Conservation (phyloP, 2,329 filamentous ascomycete species). For the Verticillium nonalfalfae region DNA sequence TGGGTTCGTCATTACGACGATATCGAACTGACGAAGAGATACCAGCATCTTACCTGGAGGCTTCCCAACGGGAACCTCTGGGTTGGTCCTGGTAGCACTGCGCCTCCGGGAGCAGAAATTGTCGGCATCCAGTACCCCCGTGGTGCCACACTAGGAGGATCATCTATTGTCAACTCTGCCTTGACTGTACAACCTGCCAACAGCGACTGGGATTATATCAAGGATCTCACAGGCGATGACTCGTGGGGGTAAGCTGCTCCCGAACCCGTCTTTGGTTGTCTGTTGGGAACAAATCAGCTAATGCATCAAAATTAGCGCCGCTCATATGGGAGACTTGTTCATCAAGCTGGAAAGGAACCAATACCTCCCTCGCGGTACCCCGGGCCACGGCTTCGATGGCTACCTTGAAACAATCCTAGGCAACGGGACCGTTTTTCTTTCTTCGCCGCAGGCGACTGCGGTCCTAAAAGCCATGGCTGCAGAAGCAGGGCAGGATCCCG, state of each 20-base stretch:
- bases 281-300: not conserved
- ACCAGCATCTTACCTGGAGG: slow-evolving; percentile 1
- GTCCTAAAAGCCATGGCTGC: slow-evolving; percentile 6
- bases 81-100: slow-evolving; percentile 14
- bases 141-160: slow-evolving; percentile 28
- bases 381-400: slow-evolving; percentile 35
- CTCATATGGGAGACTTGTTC: slow-evolving; percentile 34
- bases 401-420: slow-evolving; percentile 19
- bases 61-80: not conserved
- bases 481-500: slow-evolving; percentile 11
- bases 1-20: slow-evolving; percentile 1
- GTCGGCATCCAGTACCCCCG: slow-evolving; percentile 33
- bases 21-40: not conserved
- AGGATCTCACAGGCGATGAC: slow-evolving; percentile 49
- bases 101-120: slow-evolving; percentile 28
- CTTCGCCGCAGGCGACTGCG: slow-evolving; percentile 10
- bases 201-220: slow-evolving; percentile 38
- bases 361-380: slow-evolving; percentile 27
- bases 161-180: slow-evolving; percentile 24
- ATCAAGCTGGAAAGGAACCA: slow-evolving; percentile 32
- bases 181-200: slow-evolving; percentile 21
- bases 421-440: not conserved
- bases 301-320: slow-evolving; percentile 8
- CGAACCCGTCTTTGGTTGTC: too few relatives aligned
- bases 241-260: slow-evolving; percentile 35